Evolutionary conservation across 2,329 filamentous ascomycete species (phyloP).

Genomic region (Fusarium sarcochroum): DNA sequence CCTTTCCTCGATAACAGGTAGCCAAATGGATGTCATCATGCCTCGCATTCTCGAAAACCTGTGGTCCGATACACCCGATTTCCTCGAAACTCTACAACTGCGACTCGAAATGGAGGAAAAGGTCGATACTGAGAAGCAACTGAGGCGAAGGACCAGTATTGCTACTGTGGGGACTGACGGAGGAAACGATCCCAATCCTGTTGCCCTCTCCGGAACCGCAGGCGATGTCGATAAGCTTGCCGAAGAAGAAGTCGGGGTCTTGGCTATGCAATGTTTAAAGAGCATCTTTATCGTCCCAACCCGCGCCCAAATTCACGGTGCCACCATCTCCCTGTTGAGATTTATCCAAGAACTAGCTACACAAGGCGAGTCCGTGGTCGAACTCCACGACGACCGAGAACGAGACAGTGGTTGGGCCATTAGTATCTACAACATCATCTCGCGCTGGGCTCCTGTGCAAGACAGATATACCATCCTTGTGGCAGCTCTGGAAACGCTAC

Average conservation of each 20-base stretch:
- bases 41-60: constrained; percentile 91
- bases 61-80: constrained; percentile 79
- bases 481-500: constrained; percentile 82
- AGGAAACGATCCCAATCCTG: constrained; percentile 72
- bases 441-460: constrained; percentile 92
- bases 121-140: constrained; percentile 72
- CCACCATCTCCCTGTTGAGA: constrained; percentile 79
- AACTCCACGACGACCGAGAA: constrained; percentile 56
- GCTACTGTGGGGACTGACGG: constrained; percentile 79
- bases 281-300: constrained; percentile 88
- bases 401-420: constrained; percentile 81
- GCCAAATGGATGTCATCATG: constrained; percentile 83
- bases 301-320: constrained; percentile 82
- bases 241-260: constrained; percentile 87
- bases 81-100: constrained; percentile 77
- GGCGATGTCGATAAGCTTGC: constrained; percentile 90
- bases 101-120: constrained; percentile 78
- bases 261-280: constrained; percentile 89
- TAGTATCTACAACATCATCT: constrained; percentile 82
- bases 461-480: constrained; percentile 93
- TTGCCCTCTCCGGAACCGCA: constrained; percentile 83
- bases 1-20: constrained; percentile 79
- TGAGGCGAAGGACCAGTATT: constrained; percentile 81
- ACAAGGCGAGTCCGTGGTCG: constrained; percentile 68
- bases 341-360: constrained; percentile 77